These are phyloP conservation scores for Erodium chrysanthum DNA, from an alignment of 441 rosid species.

Conservation along the genomic window DNA sequence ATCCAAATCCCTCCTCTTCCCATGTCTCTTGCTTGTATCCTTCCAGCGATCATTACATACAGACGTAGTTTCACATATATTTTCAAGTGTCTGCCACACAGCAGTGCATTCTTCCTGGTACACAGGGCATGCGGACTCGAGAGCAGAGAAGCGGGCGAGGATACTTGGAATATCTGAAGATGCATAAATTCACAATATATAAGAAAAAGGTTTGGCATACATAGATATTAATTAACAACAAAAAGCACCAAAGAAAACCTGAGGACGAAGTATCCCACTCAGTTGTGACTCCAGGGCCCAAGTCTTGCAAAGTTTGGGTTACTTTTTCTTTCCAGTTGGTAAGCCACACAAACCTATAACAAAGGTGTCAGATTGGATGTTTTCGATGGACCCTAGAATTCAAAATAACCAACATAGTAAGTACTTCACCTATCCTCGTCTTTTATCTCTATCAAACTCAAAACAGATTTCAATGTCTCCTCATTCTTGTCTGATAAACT, in stretches of 20 bases:
- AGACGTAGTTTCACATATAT: constrained; percentile 33
- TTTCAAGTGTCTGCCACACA: constrained; percentile 45
- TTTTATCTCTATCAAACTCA: constrained; percentile 34
- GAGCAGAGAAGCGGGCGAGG: constrained; percentile 18
- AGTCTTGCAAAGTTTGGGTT: constrained; percentile 25
- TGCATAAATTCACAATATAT: constrained; percentile 16
- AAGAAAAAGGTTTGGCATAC: not conserved
- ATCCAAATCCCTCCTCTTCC: constrained; percentile 65
- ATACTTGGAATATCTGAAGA: constrained; percentile 33
- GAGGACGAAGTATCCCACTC: constrained; percentile 1
- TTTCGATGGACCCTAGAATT: too few species aligned
- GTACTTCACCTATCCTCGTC: constrained; percentile 19
- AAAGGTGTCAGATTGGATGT: too few species aligned
- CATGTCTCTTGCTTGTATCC: constrained; percentile 42
- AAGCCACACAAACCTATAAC: constrained; percentile 48
- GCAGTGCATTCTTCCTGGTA: constrained; percentile 44
- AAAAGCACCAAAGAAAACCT: constrained; percentile 6
- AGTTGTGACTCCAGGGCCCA: not conserved
- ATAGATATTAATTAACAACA: not conserved
- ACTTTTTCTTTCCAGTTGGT: constrained; percentile 44
- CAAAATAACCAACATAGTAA: too few species aligned
- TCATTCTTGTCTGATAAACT: constrained; percentile 32
- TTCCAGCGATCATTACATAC: constrained; percentile 65
- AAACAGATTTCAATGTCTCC: constrained; percentile 26
- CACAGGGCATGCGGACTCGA: constrained; percentile 24